Evolutionary conservation across 352 stramenopile genomes (phyloP).

Genomic region (Phytophthora brassicae): DNA sequence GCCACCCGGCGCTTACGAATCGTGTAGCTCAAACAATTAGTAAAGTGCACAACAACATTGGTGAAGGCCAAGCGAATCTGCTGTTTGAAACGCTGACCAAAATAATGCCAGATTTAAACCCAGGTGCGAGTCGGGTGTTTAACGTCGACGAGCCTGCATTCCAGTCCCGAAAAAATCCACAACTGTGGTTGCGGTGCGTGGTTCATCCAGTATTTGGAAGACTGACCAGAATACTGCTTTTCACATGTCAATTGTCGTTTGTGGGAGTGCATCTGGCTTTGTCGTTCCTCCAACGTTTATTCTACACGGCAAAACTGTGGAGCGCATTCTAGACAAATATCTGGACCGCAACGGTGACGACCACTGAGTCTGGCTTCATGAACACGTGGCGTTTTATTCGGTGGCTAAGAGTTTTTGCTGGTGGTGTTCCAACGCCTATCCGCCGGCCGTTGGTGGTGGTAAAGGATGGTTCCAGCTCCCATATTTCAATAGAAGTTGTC

Average conservation of each 20-base stretch:
- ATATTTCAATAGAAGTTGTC: constrained; percentile 14
- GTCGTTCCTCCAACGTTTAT: constrained; percentile 21
- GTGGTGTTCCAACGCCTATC: neutral
- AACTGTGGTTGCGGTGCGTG: no score
- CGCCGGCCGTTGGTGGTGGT: constrained; percentile 4
- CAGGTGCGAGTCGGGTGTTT: no score
- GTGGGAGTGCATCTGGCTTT: constrained; percentile 13
- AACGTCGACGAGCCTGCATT: no score
- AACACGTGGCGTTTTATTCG: constrained; percentile 9
- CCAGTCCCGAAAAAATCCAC: no score
- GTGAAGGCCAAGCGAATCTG: neutral
- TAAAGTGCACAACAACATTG: neutral
- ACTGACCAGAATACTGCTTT: constrained; percentile 8
- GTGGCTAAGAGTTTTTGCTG: constrained; percentile 14
- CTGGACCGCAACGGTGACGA: constrained; percentile 13
- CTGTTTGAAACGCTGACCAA: neutral
- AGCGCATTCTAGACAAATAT: neutral
- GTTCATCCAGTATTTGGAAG: no score
- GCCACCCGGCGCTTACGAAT: neutral
- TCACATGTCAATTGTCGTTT: constrained; percentile 38
- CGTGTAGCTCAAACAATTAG: neutral
- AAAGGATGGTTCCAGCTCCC: constrained; percentile 18
- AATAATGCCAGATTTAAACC: no score
- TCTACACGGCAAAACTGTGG: constrained; percentile 2
- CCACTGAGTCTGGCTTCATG: constrained; percentile 21